phyloP scores from a whole-genome alignment of 495 filamentous ascomycete species.

The Elasticomyces elasticus region DNA sequence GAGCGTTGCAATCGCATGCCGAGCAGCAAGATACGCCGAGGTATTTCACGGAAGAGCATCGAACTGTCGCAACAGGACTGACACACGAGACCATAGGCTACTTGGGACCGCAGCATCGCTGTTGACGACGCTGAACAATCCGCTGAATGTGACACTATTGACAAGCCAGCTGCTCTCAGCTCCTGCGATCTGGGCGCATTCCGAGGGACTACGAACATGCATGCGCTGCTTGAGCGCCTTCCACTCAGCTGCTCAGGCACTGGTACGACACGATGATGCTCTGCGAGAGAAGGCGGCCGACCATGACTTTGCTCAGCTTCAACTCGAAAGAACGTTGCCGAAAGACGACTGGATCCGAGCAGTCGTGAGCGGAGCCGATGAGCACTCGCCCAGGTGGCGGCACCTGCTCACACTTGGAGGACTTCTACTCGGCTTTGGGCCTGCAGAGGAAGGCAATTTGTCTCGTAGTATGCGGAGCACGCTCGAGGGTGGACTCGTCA shows the following conservation, averaged over 20 bases:
- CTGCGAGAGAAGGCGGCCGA: slow-evolving; percentile 19
- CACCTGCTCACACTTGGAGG: slow-evolving; percentile 75
- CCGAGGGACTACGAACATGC: slow-evolving; percentile 60
- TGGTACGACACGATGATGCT: slow-evolving; percentile 37
- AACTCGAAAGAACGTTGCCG: slow-evolving; percentile 16
- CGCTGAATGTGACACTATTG: slow-evolving; percentile 79
- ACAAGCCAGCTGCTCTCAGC: slow-evolving; percentile 81
- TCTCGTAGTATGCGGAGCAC: slow-evolving; percentile 53
- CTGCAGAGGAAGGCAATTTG: slow-evolving; percentile 53
- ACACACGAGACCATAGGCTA: slow-evolving; percentile 43
- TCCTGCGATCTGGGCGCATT: slow-evolving; percentile 73
- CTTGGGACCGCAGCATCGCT: slow-evolving; percentile 73
- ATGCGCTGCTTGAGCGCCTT: slow-evolving; percentile 76
- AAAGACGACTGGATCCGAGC: slow-evolving; percentile 75
- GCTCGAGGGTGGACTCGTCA: slow-evolving; percentile 66
- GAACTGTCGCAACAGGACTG: background rate
- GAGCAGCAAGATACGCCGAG: slow-evolving; percentile 38
- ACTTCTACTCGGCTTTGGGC: slow-evolving; percentile 71
- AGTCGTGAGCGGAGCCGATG: slow-evolving; percentile 73
- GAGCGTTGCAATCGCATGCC: slow-evolving; percentile 34
- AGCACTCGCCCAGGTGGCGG: slow-evolving; percentile 76
- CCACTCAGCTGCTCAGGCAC: slow-evolving; percentile 57
- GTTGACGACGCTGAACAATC: slow-evolving; percentile 74
- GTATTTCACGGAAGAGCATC: slow-evolving; percentile 28
- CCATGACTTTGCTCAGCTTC: slow-evolving; percentile 4